Evolutionary conservation across 1,139 yeast genomes (phyloP), one percentile per base, ranked within the genome.

Genomic region (Kodamaea arcana): DNA sequence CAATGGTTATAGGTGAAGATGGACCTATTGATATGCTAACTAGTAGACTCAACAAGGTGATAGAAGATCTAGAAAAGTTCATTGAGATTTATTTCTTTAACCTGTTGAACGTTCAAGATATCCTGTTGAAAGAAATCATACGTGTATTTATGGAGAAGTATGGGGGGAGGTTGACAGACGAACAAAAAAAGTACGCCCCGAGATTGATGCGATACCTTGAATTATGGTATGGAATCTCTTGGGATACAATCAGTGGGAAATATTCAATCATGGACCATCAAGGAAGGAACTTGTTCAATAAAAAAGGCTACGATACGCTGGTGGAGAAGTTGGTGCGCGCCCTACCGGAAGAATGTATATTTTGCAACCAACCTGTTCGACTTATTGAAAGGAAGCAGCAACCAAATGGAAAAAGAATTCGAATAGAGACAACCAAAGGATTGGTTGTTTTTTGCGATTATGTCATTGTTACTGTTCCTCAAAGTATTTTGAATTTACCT

Each of bases 161-260:
- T 41, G 64, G 69, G 16, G 56, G 62, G 18, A 52, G 80, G 21
- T 54, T 84, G 26, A 69, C 80, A 0, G 56, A 57, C 12, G 69
- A 63, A 3, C 92, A 84, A 51, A 65, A 65, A 21, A 51, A 54
- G 25, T 65, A 68, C 41, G 69, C 79, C 14, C 70, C 75, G 2
- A 75, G 77, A 41, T 52, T 72, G 41, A 57, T 75, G 24, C 60
- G 94, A 44, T 68, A 68, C 40, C 52, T 76, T 37, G 95, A 87
- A 52, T 60, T 82, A 24, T 86, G 94, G 92, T 84, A 78, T 52
- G 96, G 94, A 0, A 63, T 81, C 18, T 68, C 81, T 17, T 78
- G 87, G 78, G 75, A 74, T 27, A 52, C 58, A 23, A 68, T 82
- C 46, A 83, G 94, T 50, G 81, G 83, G 4, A 80, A 80, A 47